phyloP scores from a whole-genome alignment of 768 basidiomycete species.

The Scleroderma citrinum region DNA sequence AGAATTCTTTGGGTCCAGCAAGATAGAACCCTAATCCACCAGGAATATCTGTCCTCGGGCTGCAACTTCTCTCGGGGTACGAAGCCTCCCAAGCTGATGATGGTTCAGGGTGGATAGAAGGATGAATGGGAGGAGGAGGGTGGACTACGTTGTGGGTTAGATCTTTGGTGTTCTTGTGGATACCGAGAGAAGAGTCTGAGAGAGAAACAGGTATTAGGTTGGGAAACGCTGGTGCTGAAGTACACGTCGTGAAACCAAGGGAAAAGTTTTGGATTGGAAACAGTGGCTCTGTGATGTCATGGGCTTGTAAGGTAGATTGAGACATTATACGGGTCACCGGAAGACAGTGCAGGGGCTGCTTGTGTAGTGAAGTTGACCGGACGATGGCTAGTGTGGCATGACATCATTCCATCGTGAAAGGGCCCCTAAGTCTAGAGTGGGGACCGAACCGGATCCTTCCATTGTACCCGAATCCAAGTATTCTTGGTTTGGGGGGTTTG shows the following conservation, averaged over 20 bases:
- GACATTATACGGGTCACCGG: too few species aligned
- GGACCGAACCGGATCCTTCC: too few species aligned
- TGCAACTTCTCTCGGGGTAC: slow-evolving; percentile 57
- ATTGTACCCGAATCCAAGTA: too few species aligned
- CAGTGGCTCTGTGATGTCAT: neutral
- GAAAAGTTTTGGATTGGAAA: slow-evolving; percentile 7
- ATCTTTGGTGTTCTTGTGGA: slow-evolving; percentile 40
- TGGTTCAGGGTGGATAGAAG: slow-evolving; percentile 9
- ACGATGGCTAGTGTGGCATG: too few species aligned
- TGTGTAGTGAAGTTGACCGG: too few species aligned
- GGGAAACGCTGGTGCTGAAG: slow-evolving; percentile 13
- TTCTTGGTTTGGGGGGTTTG: too few species aligned
- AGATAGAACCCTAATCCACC: slow-evolving; percentile 74
- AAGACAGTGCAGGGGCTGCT: too few species aligned
- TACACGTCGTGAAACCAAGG: slow-evolving; percentile 40
- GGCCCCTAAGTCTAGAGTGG: too few species aligned
- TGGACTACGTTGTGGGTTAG: slow-evolving; percentile 29
- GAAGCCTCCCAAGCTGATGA: slow-evolving; percentile 52
- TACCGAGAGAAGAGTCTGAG: slow-evolving; percentile 40
- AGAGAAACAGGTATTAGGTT: slow-evolving; percentile 27
- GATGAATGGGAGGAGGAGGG: slow-evolving; percentile 12
- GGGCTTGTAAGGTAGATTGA: neutral
- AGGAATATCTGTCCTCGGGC: slow-evolving; percentile 42
- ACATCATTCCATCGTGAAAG: too few species aligned
- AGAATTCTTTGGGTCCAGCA: slow-evolving; percentile 44